Evolutionary conservation across 2,329 filamentous ascomycete genomes (phyloP).

Genomic region (Kalaharituber pfeilii): DNA sequence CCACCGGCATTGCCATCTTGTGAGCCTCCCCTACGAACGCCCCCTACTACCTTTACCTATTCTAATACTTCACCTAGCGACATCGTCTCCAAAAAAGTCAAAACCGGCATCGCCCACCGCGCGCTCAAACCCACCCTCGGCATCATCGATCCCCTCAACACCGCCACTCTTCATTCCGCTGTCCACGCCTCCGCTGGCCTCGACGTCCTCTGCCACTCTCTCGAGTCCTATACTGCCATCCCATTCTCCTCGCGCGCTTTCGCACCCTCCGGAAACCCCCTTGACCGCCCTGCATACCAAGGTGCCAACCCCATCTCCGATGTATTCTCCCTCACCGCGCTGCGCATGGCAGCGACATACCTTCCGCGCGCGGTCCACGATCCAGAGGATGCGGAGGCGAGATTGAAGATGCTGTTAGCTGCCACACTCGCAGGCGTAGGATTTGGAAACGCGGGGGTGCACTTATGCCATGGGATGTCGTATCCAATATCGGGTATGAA

Average conservation of each 20-base stretch:
- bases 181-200: conserved; percentile 84
- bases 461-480: conserved; percentile 81
- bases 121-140: conserved; percentile 90
- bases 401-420: conserved; percentile 87
- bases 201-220: conserved; percentile 84
- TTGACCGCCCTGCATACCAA: conserved; percentile 84
- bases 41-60: not conserved
- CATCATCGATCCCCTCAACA: conserved; percentile 70
- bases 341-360: conserved; percentile 74
- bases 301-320: conserved; percentile 96
- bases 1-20: conserved; percentile 94
- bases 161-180: conserved; percentile 82
- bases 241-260: conserved; percentile 64
- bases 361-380: conserved; percentile 60
- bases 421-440: conserved; percentile 88
- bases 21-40: conserved; percentile 2
- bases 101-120: conserved; percentile 89
- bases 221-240: conserved; percentile 96
- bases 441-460: conserved; percentile 93
- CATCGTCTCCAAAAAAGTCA: conserved; percentile 70
- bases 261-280: conserved; percentile 73
- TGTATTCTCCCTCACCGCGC: conserved; percentile 80
- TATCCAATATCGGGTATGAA: conserved; percentile 96
- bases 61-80: conserved; percentile 32
- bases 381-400: conserved; percentile 80